Base-by-base conservation (phyloP, 148 eudicot species). In the Chenopodium quinoa region DNA sequence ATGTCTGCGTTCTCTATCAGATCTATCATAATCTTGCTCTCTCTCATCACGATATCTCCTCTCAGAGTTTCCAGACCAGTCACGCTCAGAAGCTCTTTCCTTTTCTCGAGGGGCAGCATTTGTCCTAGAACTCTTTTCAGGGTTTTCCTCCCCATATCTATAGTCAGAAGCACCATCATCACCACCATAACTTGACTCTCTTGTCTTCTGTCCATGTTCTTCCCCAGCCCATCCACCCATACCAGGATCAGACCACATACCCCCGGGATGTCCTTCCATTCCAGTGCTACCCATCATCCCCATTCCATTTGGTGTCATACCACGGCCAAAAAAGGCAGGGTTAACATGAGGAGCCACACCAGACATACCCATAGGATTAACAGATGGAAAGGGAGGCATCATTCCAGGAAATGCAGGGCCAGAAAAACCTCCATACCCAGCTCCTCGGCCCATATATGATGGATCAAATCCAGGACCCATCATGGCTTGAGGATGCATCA, bases 301-400 rank as follows among this genome's bases (percentile, higher is more conserved):
- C 98, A 94, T 94, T 67, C 95, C 95, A 83, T 89, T 90, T 54
- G 89, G 85, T 47, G 82, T 79, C 97, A 94, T 93, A 63, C 94
- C 98, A 47, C 98, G 87, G 66, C 89, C 90, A 72, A 94, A 94
- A 76, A 94, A 94, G 47, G 97, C 95, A 44, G 97, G 98, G 84
- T 94, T 94, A 46, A 94, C 94, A 85, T 94, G 98, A 83, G 97
- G 98, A 79, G 98, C 95, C 83, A 94, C 97, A 74, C 94, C 98
- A 79, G 93, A 82, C 77, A 92, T 81, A 69, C 98, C 98, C 95
- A 94, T 90, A 9, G 91, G 81, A 83, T 91, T 91, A 75, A 91
- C 97, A 84, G 81, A 86, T 20, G 84, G 95, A 90, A 90, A 94
- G 58, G 91, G 88, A 85, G 98, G 94, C 83, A 94, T 77, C 97